Evolutionary conservation across 2,329 filamentous ascomycete species (phyloP), one percentile per base, ranked within the genome.

Genomic region (Endocalyx cinctus): DNA sequence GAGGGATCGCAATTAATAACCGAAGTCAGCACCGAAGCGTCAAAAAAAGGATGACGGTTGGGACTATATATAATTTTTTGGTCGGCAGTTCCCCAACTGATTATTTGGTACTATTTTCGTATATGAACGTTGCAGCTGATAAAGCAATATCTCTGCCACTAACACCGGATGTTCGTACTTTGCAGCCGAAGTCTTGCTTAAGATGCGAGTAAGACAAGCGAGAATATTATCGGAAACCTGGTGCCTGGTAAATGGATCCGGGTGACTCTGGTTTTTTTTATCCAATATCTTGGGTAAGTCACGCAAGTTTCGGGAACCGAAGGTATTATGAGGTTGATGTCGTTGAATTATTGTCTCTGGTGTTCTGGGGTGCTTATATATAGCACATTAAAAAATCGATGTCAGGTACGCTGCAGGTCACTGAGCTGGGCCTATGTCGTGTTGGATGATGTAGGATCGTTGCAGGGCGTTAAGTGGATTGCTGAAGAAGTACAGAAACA

Each of bases 11-110:
- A 55, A 46, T 50, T 39, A 50, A 43, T 49, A 51, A 53, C 49
- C 55, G 50, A 55, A 47, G 54, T 56, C 53, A 58, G 54, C 53
- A 51, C 51, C 48, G 30, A 41, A 54, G 40, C 39, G 43, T 55
- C 49, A 46, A 46, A 35, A 39, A 43, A 47, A 54, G 49, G 52
- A 52, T 46, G 45, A 46, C 48, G 44, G 45, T 28, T 38, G 17
- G 32, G 35, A 34, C 30, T 47, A 45, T 56, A 51, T 51, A 55
- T 56, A 54, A 44, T 45, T 45, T n/a, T n/a, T n/a, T n/a, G n/a
- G 41, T 37, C 41, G 33, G 35, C 28, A 33, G 39, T 36, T 42
- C 29, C 35, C 36, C 33, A 30, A 38, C 32, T 16, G 28, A 34
- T 40, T 29, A 39, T 25, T 17, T 27, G 37, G 17, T 35, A 29